A percentile compares a stretch with the other conserved stretches of the same genome.
Conservation (phyloP, 768 basidiomycete species). For the Amanita inopinata region DNA sequence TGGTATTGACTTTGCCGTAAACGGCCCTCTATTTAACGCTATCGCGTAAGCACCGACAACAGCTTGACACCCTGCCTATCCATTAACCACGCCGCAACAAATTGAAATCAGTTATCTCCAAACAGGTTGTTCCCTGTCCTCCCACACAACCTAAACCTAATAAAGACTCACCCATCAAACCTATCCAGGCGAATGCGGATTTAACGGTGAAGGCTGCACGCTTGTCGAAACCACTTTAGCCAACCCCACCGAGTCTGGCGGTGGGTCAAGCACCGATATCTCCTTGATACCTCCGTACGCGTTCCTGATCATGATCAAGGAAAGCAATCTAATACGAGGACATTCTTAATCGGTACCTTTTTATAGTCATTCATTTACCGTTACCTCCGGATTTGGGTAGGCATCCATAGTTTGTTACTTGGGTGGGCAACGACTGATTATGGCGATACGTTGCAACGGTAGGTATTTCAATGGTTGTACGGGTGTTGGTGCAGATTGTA, state of each 20-base stretch:
- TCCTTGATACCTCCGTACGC: constrained; percentile 25
- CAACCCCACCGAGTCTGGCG: constrained; percentile 22
- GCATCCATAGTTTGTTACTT: not conserved
- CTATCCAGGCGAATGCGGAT: constrained; percentile 22
- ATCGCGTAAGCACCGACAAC: not conserved
- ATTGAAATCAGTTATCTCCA: not conserved
- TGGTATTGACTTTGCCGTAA: not conserved
- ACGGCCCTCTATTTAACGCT: not conserved
- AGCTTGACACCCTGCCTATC: not conserved
- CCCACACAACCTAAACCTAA: too few relatives aligned
- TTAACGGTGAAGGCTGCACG: constrained; percentile 27
- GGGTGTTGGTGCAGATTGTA: constrained; percentile 19
- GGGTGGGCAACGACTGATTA: not conserved
- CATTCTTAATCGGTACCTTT: not conserved
- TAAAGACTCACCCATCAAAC: too few relatives aligned
- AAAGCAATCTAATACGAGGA: too few relatives aligned
- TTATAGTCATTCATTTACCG: constrained; percentile 22
- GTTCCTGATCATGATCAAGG: too few relatives aligned
- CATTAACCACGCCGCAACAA: not conserved
- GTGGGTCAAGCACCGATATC: constrained; percentile 26
- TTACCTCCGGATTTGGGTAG: constrained; percentile 25
- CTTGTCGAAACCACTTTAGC: constrained; percentile 23
- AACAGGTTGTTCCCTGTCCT: not conserved
- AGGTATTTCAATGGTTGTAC: constrained; percentile 23
- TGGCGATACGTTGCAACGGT: not conserved